Conservation (phyloP, 495 filamentous ascomycete species). For the Xylona heveae region DNA sequence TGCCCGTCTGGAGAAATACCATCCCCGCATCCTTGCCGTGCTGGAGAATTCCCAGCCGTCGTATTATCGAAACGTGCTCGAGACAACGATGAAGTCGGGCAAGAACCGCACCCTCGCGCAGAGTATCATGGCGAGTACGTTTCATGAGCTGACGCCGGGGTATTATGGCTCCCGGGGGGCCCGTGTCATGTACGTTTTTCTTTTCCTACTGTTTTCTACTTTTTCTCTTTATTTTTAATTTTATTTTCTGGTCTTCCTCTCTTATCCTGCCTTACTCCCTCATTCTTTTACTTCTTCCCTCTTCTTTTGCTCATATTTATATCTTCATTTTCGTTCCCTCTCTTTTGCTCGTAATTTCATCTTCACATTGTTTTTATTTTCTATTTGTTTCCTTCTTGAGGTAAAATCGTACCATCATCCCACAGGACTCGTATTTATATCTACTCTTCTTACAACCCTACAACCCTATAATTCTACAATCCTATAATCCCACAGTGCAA, state of each 20-base stretch:
- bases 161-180: constrained; percentile 78
- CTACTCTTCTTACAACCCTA: too few species aligned
- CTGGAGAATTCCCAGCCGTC: constrained; percentile 33
- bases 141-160: constrained; percentile 32
- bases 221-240: neutral
- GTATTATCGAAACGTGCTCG: constrained; percentile 38
- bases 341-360: constrained; percentile 1
- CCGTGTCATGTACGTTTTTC: constrained; percentile 29
- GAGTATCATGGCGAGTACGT: constrained; percentile 17
- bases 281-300: neutral
- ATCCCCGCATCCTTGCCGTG: constrained; percentile 30
- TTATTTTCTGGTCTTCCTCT: constrained; percentile 2
- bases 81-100: constrained; percentile 33
- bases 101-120: constrained; percentile 37
- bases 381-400: too few species aligned
- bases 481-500: too few species aligned
- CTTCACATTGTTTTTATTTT: neutral
- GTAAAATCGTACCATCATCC: too few species aligned
- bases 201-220: neutral
- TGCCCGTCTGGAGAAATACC: constrained; percentile 35
- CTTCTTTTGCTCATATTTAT: neutral
- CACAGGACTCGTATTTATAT: too few species aligned
- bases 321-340: neutral
- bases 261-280: neutral
- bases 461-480: too few species aligned